Percentiles rank a stretch among this genome's conserved stretches.
Conservation (phyloP, 176 grass and related monocot genomes). For the Saccharum spontaneum region DNA sequence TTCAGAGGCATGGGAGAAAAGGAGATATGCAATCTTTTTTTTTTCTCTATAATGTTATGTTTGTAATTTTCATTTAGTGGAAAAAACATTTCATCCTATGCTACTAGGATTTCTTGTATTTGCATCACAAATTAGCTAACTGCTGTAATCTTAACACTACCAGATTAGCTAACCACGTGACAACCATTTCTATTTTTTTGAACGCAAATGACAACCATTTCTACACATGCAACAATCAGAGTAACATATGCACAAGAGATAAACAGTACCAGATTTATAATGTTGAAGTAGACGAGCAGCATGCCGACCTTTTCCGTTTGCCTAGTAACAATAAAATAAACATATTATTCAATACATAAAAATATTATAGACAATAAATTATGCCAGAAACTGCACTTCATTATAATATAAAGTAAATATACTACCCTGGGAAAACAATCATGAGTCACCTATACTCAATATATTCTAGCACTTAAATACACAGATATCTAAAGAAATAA, state of each 20-base stretch:
- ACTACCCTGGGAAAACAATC: not conserved
- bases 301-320: constrained; percentile 18
- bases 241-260: constrained; percentile 18
- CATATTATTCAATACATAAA: constrained; percentile 3
- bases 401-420: not conserved
- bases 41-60: not conserved
- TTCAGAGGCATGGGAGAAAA: not conserved
- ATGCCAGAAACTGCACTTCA: not conserved
- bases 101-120: not conserved
- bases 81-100: not conserved
- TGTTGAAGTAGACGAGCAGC: constrained; percentile 32
- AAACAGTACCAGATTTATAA: constrained; percentile 28
- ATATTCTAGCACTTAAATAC: not conserved
- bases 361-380: not conserved
- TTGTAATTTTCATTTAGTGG: not conserved
- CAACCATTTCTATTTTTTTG: not conserved
- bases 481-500: constrained; percentile 7
- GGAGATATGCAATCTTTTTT: not conserved
- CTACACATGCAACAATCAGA: not conserved
- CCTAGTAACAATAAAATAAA: constrained; percentile 42
- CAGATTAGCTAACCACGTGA: not conserved
- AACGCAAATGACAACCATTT: not conserved
- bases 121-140: not conserved
- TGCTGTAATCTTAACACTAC: not conserved
- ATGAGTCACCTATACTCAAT: constrained; percentile 8